Percentiles rank a stretch among this genome's conserved stretches.
Evolutionary conservation across 805 yeast genomes (phyloP).

Genomic region (Metschnikowia arizonensis): DNA sequence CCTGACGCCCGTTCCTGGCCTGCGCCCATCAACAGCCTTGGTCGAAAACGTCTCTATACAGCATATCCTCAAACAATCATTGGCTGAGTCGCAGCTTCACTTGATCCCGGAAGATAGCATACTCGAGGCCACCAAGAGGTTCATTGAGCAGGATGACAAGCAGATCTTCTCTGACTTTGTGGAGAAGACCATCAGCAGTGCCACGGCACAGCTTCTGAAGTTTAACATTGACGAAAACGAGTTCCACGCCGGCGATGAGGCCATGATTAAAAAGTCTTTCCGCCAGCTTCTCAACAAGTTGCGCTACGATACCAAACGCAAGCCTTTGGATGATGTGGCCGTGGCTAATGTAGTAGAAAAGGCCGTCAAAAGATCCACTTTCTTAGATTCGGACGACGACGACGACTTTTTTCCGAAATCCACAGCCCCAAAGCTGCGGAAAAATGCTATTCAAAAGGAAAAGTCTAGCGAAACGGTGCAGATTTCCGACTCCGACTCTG

Average conservation of each 20-base stretch:
- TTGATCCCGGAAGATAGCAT: conserved; percentile 74
- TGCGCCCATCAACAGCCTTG: conserved; percentile 11
- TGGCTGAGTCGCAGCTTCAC: conserved; percentile 60
- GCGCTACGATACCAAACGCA: conserved; percentile 12
- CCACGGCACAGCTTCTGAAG: conserved; percentile 45
- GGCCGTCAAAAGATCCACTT: not conserved
- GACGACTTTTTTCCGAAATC: not conserved
- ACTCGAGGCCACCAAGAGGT: conserved; percentile 64
- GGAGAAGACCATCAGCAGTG: conserved; percentile 50
- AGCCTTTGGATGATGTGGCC: conserved; percentile 6
- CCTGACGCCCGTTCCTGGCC: too few species aligned
- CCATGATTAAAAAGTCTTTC: conserved; percentile 13
- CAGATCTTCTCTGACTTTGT: conserved; percentile 62
- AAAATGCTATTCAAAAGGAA: not conserved
- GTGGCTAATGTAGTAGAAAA: not conserved
- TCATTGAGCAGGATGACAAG: conserved; percentile 81
- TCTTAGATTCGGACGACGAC: conserved; percentile 2
- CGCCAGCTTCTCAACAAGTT: conserved; percentile 18
- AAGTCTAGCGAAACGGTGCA: conserved; percentile 1
- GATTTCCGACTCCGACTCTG: not conserved
- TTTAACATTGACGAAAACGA: conserved; percentile 41
- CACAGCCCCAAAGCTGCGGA: not conserved
- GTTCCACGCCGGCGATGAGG: conserved; percentile 27
- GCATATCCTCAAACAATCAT: conserved; percentile 56
- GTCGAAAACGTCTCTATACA: conserved; percentile 35